Conservation (phyloP, 306 rosid species). For the Prinsepia uniflora region DNA sequence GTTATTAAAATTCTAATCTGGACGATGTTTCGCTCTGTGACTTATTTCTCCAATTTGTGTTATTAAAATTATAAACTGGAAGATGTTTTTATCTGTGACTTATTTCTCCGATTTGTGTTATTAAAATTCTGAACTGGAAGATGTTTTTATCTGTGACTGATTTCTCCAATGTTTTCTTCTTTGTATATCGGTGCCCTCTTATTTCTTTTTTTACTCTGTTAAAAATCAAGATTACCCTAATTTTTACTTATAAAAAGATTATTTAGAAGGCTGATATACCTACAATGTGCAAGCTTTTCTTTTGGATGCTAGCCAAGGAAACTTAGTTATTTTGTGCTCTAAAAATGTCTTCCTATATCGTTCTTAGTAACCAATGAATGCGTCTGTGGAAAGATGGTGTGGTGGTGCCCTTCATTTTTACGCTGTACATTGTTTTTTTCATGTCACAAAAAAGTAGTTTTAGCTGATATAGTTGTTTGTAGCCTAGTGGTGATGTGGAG, state of each 20-base stretch:
- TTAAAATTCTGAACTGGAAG: neutral
- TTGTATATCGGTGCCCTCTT: neutral
- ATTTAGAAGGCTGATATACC: slow-evolving; percentile 4
- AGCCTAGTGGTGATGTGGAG: too few species aligned
- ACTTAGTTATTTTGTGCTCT: neutral
- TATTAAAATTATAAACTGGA: neutral
- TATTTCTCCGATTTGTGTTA: neutral
- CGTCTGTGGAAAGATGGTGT: too few species aligned
- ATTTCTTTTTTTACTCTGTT: neutral
- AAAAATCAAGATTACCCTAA: neutral
- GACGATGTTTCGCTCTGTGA: neutral
- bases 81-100: neutral
- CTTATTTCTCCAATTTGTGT: neutral
- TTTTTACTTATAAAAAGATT: neutral
- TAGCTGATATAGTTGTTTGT: too few species aligned
- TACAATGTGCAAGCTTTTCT: neutral
- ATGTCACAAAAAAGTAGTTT: too few species aligned
- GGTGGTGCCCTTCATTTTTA: too few species aligned
- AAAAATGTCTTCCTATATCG: neutral
- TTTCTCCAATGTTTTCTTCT: neutral
- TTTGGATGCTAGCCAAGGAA: neutral
- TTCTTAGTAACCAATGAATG: too few species aligned
- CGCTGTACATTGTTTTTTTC: too few species aligned
- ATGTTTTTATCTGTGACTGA: neutral
- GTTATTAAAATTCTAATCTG: neutral